phyloP scores from a whole-genome alignment of 208 protist genomes.

The Acanthamoeba sp. region DNA sequence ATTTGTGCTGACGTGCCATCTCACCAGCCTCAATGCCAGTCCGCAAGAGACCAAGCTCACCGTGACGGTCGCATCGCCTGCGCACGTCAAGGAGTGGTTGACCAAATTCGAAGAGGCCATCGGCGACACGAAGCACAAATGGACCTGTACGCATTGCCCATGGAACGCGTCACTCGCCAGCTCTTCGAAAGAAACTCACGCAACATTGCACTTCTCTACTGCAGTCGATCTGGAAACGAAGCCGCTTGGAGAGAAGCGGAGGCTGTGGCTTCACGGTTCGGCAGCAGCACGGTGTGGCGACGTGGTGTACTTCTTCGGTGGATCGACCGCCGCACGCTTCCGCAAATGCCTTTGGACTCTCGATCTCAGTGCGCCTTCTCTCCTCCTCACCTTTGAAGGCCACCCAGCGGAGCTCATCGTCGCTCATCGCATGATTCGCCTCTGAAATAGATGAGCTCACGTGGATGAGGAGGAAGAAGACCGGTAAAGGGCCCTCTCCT shows the following conservation, averaged over 20 bases:
- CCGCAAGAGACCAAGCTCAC: not conserved
- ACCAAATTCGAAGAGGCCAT: conserved; percentile 49
- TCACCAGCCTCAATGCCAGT: conserved; percentile 27
- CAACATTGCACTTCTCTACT: too few species aligned
- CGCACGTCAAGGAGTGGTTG: conserved; percentile 20
- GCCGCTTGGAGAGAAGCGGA: not conserved
- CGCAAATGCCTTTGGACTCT: conserved; percentile 44
- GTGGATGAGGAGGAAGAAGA: conserved; percentile 32
- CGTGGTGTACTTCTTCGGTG: conserved; percentile 40
- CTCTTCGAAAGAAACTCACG: not conserved
- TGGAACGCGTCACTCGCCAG: not conserved
- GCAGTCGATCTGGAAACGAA: conserved; percentile 46
- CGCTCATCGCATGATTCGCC: too few species aligned
- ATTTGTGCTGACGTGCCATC: not conserved
- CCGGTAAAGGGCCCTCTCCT: conserved; percentile 24
- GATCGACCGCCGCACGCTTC: conserved; percentile 29
- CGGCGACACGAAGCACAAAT: conserved; percentile 27
- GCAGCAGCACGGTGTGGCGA: not conserved
- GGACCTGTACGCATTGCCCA: not conserved
- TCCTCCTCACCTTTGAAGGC: too few species aligned
- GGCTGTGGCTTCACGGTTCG: conserved; percentile 39
- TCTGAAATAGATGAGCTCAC: conserved; percentile 14
- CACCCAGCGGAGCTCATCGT: too few species aligned
- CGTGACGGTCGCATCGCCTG: conserved; percentile 13
- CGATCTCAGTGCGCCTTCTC: not conserved